Percentiles rank a stretch among this genome's conserved stretches.
Evolutionary conservation across 345 rosid genomes (phyloP).

Genomic region (Murraya paniculata): DNA sequence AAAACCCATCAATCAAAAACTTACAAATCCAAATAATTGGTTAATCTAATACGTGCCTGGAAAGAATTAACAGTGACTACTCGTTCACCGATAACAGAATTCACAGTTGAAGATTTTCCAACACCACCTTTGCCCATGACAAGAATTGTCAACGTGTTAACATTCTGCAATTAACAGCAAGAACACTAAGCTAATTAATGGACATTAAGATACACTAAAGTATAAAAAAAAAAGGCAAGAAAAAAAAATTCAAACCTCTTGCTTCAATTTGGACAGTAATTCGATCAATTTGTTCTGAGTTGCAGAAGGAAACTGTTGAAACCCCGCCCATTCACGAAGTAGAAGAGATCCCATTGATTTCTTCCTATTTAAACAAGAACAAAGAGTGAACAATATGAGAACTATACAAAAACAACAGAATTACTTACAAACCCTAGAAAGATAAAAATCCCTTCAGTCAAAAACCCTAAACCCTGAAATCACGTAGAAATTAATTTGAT

Average conservation of each 20-base stretch:
- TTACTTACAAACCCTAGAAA: not conserved
- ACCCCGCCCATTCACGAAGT: conserved; percentile 76
- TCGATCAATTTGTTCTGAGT: conserved; percentile 62
- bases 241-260: conserved; percentile 44
- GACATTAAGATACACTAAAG: not conserved
- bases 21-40: not conserved
- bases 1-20: not conserved
- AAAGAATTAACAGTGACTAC: conserved; percentile 72
- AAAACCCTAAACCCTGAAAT: conserved; percentile 22
- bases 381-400: not conserved
- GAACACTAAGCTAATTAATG: not conserved
- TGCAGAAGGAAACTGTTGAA: conserved; percentile 74
- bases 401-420: not conserved
- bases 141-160: conserved; percentile 64
- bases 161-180: conserved; percentile 42
- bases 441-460: not conserved
- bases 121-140: conserved; percentile 89
- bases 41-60: conserved; percentile 34
- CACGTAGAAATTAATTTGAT: not conserved
- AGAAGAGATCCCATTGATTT: conserved; percentile 39
- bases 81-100: conserved; percentile 78
- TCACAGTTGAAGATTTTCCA: conserved; percentile 84
- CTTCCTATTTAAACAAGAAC: not conserved
- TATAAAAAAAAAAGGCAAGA: not conserved
- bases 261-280: conserved; percentile 61